Evolutionary conservation across 2,329 filamentous ascomycete genomes (phyloP).

Genomic region (Paecilomyces variotii): DNA sequence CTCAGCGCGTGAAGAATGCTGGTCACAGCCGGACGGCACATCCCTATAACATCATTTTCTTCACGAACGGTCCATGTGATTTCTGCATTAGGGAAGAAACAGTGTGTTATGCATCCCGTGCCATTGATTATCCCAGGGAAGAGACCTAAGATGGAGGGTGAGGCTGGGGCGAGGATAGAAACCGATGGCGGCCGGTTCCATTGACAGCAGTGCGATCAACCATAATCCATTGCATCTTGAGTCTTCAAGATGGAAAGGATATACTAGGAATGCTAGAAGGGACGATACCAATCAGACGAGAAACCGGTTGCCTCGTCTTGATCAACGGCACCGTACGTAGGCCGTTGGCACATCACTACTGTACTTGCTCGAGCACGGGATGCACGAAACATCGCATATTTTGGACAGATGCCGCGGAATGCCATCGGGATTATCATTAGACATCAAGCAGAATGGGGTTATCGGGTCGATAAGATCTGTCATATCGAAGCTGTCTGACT

Average conservation of each 20-base stretch:
- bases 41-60: not conserved
- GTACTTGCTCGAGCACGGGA: not conserved
- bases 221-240: not conserved
- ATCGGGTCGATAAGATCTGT: not conserved
- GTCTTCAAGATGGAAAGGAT: not conserved
- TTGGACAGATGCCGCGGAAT: not conserved
- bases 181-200: not conserved
- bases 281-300: not conserved
- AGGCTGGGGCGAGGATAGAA: not conserved
- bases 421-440: not conserved
- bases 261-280: not conserved
- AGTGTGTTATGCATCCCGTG: not conserved
- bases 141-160: not conserved
- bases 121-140: not conserved
- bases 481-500: not conserved
- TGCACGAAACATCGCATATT: not conserved
- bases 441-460: not conserved
- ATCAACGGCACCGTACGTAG: not conserved
- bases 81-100: not conserved
- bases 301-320: not conserved
- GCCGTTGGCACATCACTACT: not conserved
- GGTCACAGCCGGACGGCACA: constrained; percentile 8
- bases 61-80: not conserved
- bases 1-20: constrained; percentile 22
- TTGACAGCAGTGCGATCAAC: not conserved